Evolutionary conservation across 768 basidiomycete genomes (phyloP), one percentile per base, ranked within the genome.

Genomic region (Termitomyces sp.): DNA sequence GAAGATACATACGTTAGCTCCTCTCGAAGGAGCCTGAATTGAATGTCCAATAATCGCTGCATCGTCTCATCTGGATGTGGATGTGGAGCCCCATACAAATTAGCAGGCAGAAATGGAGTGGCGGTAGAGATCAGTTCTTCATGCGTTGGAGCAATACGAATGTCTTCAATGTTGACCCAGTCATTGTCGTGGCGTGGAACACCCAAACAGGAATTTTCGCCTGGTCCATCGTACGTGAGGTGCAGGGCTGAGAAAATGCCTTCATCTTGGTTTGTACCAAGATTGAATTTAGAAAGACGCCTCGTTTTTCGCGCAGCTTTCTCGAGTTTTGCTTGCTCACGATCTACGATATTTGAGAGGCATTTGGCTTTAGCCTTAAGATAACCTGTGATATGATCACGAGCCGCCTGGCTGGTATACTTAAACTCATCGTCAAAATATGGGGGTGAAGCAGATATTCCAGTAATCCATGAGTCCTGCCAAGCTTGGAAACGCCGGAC

Each of bases 131-230:
- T 68, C 8, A 93, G 76, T 64, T 93, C 91, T 5, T 78, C 70
- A 46, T 88, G 79, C 0, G 91, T 91, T 0, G 91, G 91, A 0
- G 85, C 82, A 50, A 90, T 79, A n/a, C 82, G 75, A 47, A 92
- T 88, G 2, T 82, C 72, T 1, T 65, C 28, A 10, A 91, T 85
- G 40, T 84, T 77, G 28, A 70, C 67, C 48, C 70, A 74, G 63
- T 90, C 89, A 56, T 91, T 91, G 66, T 91, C 83, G 59, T 91
- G 89, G 1, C 89, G 79, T 0, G 79, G 76, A 0, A 86, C 86
- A 0, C 73, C 77, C 1, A 55, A 32, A 12, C 82, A 79, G 2
- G 81, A 57, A 47, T 50, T 69, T 0, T 66, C 66, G 9, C 87
- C 87, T 0, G 88, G 87, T 4, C 82, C 82, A 32, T 84, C 80